phyloP scores from a whole-genome alignment of 73 alveolate species.

The Stentor roeselii region DNA sequence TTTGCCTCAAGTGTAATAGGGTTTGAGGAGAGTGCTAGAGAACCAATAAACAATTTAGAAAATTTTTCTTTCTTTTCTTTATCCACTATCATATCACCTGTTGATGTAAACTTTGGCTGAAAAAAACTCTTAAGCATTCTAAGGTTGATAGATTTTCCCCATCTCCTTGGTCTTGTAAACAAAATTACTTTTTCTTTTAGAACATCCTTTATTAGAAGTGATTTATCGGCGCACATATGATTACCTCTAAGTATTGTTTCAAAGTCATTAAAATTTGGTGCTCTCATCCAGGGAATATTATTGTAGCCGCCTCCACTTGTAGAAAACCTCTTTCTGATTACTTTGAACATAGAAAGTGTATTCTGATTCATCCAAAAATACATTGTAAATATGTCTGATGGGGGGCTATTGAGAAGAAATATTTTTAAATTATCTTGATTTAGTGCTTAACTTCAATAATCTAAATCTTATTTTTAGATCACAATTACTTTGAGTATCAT shows the following conservation, averaged over 20 bases:
- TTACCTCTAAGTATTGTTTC: not conserved
- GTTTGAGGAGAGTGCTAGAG: not conserved
- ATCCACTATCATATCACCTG: not conserved
- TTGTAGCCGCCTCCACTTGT: no score
- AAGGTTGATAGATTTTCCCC: conserved; percentile 2
- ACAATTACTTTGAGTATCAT: no score
- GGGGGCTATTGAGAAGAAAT: no score
- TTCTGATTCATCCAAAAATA: no score
- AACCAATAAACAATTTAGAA: no score
- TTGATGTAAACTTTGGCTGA: not conserved
- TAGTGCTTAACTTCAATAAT: no score
- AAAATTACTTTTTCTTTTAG: not conserved
- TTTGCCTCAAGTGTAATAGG: not conserved
- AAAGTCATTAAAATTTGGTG: not conserved
- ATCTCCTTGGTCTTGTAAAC: conserved; percentile 10
- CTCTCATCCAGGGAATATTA: no score
- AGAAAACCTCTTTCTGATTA: no score
- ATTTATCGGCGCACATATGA: not conserved
- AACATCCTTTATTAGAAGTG: not conserved
- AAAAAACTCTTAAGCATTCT: not conserved
- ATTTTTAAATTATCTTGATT: no score
- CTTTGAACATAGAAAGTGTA: no score
- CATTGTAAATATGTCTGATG: no score
- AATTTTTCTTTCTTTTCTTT: not conserved
- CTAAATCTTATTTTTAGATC: no score